Evolutionary conservation across 2,329 filamentous ascomycete species (phyloP).

Genomic region (Alternaria arbusti): DNA sequence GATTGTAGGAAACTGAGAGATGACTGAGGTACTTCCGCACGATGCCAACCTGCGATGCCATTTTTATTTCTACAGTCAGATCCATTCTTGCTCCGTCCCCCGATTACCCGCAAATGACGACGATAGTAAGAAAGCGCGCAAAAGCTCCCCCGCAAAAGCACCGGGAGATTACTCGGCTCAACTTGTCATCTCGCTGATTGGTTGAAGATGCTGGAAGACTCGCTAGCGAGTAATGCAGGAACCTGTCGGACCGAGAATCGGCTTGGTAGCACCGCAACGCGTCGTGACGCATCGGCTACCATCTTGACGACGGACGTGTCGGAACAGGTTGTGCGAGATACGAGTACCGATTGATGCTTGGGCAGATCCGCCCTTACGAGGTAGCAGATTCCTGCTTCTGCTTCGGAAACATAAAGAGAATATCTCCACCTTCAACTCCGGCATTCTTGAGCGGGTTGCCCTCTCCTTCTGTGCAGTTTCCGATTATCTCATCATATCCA

Average conservation of each 20-base stretch:
- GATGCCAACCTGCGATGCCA: background rate
- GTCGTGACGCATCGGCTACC: background rate
- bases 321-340: background rate
- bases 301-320: background rate
- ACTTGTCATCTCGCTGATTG: background rate
- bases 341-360: background rate
- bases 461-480: conserved; percentile 41
- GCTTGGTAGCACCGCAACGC: background rate
- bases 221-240: conserved; percentile 4
- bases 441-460: conserved; percentile 35
- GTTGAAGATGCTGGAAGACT: background rate
- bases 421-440: conserved; percentile 37
- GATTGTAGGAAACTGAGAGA: background rate
- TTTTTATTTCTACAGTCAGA: conserved; percentile 1
- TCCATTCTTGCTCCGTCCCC: background rate
- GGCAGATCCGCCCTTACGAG: background rate
- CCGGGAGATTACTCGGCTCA: background rate
- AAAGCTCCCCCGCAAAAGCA: conserved; percentile 6
- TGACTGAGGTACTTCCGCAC: background rate
- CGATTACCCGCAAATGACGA: conserved; percentile 6
- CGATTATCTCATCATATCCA: conserved; percentile 45
- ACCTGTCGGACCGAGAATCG: background rate
- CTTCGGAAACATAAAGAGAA: conserved; percentile 42
- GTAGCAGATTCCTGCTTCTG: background rate
- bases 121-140: background rate